Conservation (phyloP, 2,329 filamentous ascomycete genomes). For the Leptographium wingfieldii region DNA sequence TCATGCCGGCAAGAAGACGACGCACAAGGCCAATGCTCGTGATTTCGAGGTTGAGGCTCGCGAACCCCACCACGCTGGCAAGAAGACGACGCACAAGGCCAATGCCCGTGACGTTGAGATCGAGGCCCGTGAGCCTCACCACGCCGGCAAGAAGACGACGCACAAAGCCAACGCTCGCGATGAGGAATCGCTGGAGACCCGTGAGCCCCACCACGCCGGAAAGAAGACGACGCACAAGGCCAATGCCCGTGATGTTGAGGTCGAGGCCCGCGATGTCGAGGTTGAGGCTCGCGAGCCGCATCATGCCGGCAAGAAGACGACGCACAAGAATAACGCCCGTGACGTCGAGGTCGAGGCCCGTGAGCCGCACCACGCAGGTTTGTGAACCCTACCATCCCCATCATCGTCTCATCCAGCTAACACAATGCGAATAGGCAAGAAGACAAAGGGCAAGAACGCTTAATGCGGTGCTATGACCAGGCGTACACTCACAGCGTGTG, state of each 20-base stretch:
- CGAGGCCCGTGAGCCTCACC: background rate
- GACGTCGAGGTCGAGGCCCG: constrained; percentile 4
- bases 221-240: constrained; percentile 9
- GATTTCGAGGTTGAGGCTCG: constrained; percentile 9
- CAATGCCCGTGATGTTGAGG: background rate
- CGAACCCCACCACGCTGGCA: constrained; percentile 9
- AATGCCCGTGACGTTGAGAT: background rate
- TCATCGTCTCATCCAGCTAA: background rate
- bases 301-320: constrained; percentile 10
- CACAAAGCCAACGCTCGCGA: constrained; percentile 2
- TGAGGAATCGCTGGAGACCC: constrained; percentile 6
- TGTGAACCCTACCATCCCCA: constrained; percentile 8
- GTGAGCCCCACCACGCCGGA: constrained; percentile 13
- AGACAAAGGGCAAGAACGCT: constrained; percentile 6
- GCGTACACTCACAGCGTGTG: background rate
- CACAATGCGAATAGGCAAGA: background rate
- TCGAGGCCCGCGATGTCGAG: constrained; percentile 8
- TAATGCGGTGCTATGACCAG: background rate
- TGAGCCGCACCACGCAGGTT: constrained; percentile 9
- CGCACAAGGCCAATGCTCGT: background rate
- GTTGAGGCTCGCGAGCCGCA: constrained; percentile 11
- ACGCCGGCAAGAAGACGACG: constrained; percentile 11
- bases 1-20: constrained; percentile 11
- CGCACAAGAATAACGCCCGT: background rate
- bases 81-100: background rate